Conservation (phyloP, 805 yeast genomes). For the Clavispora fructus region DNA sequence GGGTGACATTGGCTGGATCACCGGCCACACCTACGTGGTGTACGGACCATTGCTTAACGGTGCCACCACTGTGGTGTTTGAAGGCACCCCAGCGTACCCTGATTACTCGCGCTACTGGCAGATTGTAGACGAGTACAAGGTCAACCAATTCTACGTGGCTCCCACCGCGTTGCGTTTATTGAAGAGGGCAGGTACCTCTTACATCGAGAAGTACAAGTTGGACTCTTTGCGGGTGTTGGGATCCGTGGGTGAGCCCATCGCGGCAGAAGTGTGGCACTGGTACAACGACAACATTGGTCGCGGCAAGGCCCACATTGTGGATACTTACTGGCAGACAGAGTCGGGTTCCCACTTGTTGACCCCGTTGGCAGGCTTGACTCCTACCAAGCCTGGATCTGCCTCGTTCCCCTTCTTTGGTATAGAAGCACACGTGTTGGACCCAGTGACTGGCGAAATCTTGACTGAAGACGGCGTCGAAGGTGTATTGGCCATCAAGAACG, state of each 20-base stretch:
- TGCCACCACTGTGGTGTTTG: conserved; percentile 88
- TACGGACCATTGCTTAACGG: conserved; percentile 89
- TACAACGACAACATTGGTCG: conserved; percentile 90
- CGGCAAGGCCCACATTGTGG: conserved; percentile 82
- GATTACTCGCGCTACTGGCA: conserved; percentile 95
- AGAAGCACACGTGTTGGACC: conserved; percentile 86
- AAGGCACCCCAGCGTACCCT: conserved; percentile 97
- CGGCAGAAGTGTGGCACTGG: conserved; percentile 99
- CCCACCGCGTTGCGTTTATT: conserved; percentile 95
- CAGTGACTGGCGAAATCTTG: conserved; percentile 82
- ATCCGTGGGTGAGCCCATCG: conserved; percentile 98
- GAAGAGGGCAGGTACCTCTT: conserved; percentile 81
- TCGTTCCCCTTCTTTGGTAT: conserved; percentile 95
- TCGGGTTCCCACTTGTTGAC: conserved; percentile 94
- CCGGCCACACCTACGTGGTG: conserved; percentile 94
- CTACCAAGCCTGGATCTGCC: conserved; percentile 97
- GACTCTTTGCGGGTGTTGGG: conserved; percentile 89
- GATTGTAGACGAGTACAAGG: conserved; percentile 85
- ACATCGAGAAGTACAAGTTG: conserved; percentile 74
- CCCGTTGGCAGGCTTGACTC: conserved; percentile 90
- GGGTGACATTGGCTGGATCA: conserved; percentile 99
- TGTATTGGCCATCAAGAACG: conserved; percentile 79
- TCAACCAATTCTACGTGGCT: conserved; percentile 95
- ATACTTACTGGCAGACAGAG: conserved; percentile 99
- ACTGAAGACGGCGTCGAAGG: conserved; percentile 91